phyloP scores from a whole-genome alignment of 768 basidiomycete species.

The Grammothele lineata region DNA sequence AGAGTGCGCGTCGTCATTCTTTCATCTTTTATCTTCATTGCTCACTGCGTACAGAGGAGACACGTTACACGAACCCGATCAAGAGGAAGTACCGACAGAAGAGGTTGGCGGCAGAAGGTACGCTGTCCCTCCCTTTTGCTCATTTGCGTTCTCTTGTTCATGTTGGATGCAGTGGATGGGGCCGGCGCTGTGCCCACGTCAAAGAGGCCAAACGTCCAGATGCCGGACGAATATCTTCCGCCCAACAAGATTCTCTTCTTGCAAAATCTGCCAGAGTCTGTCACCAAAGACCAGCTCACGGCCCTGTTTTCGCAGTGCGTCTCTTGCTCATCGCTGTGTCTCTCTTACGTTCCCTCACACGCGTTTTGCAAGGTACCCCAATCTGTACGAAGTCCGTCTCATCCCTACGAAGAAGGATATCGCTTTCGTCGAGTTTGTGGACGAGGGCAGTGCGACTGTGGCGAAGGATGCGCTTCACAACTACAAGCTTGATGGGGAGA shows the following conservation, averaged over 20 bases:
- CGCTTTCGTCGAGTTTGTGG: constrained; percentile 96
- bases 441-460: constrained; percentile 85
- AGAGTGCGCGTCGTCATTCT: too few relatives aligned
- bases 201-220: constrained; percentile 84
- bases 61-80: constrained; percentile 85
- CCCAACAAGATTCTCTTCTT: constrained; percentile 99
- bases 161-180: constrained; percentile 59
- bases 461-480: constrained; percentile 98
- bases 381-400: constrained; percentile 95
- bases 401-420: constrained; percentile 97
- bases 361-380: constrained; percentile 72
- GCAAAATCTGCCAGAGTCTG: constrained; percentile 91
- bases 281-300: constrained; percentile 89
- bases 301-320: constrained; percentile 88
- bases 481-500: constrained; percentile 94
- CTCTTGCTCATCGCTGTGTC: neutral
- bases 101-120: constrained; percentile 77
- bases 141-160: constrained; percentile 1
- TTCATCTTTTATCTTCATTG: neutral
- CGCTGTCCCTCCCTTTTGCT: constrained; percentile 16
- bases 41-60: constrained; percentile 48
- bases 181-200: constrained; percentile 58
- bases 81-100: constrained; percentile 84
- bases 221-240: constrained; percentile 99
- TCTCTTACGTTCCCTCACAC: neutral